phyloP scores from a whole-genome alignment of 148 eudicot genomes.

The Vaccinium corymbosum region DNA sequence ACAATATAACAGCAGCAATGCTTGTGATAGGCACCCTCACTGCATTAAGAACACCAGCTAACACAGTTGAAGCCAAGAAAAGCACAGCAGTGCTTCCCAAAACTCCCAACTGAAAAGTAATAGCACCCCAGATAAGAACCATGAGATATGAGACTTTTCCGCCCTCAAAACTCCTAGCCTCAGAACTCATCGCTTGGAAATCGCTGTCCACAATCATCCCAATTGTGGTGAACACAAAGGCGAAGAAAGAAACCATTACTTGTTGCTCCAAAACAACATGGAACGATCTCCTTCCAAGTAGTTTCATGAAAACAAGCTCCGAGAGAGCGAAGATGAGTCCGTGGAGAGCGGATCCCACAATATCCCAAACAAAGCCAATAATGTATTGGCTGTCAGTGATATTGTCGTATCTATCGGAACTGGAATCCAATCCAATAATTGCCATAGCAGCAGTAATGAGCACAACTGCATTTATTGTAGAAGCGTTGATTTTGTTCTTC shows the following conservation, averaged over 20 bases:
- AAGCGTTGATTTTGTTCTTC: conserved; percentile 58
- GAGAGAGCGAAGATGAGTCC: conserved; percentile 82
- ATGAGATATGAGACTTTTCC: conserved; percentile 45
- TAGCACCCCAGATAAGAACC: conserved; percentile 64
- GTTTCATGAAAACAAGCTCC: conserved; percentile 58
- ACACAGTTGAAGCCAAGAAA: conserved; percentile 65
- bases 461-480: conserved; percentile 55
- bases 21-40: conserved; percentile 79
- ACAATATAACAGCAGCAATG: conserved; percentile 67
- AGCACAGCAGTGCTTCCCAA: conserved; percentile 64
- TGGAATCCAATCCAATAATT: conserved; percentile 69
- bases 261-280: conserved; percentile 90
- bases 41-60: conserved; percentile 77
- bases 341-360: conserved; percentile 67
- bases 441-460: conserved; percentile 64
- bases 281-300: conserved; percentile 56
- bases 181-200: conserved; percentile 48
- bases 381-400: conserved; percentile 49
- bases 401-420: conserved; percentile 51
- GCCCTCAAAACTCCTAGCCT: conserved; percentile 56
- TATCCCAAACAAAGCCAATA: conserved; percentile 64
- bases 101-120: conserved; percentile 71
- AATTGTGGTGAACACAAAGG: conserved; percentile 57
- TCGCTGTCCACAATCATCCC: conserved; percentile 44
- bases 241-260: conserved; percentile 70